Base-by-base conservation (phyloP, 2,329 filamentous ascomycete genomes). In the Phoma sp. region DNA sequence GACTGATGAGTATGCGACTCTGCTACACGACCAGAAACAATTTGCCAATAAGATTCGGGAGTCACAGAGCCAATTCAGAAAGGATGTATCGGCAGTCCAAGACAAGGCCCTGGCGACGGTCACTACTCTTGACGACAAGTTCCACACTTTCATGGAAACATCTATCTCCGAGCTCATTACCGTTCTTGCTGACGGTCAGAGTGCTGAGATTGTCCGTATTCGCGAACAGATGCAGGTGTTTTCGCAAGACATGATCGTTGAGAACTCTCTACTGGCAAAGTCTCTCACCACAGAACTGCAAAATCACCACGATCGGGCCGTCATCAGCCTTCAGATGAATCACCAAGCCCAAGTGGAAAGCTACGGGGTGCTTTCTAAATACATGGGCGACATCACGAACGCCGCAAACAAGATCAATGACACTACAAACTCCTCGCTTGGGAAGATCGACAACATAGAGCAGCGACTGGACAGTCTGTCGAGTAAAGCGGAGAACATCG, bases 1-100 rank as follows among this genome's bases (percentile, higher is more conserved):
- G 1, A 60, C 62, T 1, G 58, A 69, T 15, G 64, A 71, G 31
- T 66, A 68, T n/a, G 60, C 68, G 22, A 48, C 58, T 7, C 50
- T 68, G 21, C 44, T 71, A 24, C 55, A 49, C 0, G 62, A 72
- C 17, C 69, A 72, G 40, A 61, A 56, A 24, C 51, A 55, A 7
- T 72, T 68, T 22, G 56, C 61, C 3, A 60, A 70, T 21, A 53
- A 67, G 32, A 53, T 63, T 2, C 62, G 60, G 7, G 43, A 58
- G 10, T 61, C 68, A 12, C 68, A 73, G 24, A 40, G 52, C 7
- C 52, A 59, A 21, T 55, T 67, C 33, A 55, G 55, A 39, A 37
- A 59, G 21, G 62, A 68, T 5, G 51, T 65, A 1, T 57, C 67
- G 0, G 57, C 55, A 13, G 47, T 68, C 2, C 60, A 66, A 6